Evolutionary conservation across 257 asterid species (phyloP).

Genomic region (Nicotiana paniculata): DNA sequence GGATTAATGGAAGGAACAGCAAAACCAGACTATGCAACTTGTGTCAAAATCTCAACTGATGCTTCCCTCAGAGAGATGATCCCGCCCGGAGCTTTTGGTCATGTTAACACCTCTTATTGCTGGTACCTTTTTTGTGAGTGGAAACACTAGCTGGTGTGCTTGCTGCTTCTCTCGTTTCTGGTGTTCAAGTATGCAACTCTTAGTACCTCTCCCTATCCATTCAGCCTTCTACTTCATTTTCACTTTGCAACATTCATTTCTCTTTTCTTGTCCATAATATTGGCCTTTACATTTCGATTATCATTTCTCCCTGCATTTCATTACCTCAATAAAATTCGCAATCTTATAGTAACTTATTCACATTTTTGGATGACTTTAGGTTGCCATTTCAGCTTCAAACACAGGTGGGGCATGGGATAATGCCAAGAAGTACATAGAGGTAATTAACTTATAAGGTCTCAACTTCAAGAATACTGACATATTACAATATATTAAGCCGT

Average conservation of each 20-base stretch:
- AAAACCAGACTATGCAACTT: conserved; percentile 48
- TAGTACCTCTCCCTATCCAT: neutral
- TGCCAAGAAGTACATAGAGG: conserved; percentile 70
- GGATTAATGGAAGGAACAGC: conserved; percentile 49
- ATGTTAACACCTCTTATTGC: conserved; percentile 47
- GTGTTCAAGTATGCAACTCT: conserved; percentile 31
- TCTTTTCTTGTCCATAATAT: no score
- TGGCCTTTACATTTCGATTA: neutral
- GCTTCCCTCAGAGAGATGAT: conserved; percentile 52
- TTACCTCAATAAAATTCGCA: neutral
- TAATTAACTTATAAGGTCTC: conserved; percentile 5
- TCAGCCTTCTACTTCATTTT: no score
- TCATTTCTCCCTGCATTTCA: neutral
- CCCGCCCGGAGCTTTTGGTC: conserved; percentile 49
- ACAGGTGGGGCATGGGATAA: conserved; percentile 75
- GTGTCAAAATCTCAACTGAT: conserved; percentile 52
- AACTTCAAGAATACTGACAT: neutral
- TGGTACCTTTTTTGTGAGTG: conserved; percentile 39
- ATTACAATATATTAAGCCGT: neutral
- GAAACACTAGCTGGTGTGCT: conserved; percentile 54
- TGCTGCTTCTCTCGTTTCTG: conserved; percentile 53
- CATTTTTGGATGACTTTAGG: conserved; percentile 18
- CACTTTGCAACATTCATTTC: neutral
- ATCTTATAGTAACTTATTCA: neutral
- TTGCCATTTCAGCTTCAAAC: conserved; percentile 66